Conservation (phyloP, 257 asterid genomes). For the Primulina tabacum region DNA sequence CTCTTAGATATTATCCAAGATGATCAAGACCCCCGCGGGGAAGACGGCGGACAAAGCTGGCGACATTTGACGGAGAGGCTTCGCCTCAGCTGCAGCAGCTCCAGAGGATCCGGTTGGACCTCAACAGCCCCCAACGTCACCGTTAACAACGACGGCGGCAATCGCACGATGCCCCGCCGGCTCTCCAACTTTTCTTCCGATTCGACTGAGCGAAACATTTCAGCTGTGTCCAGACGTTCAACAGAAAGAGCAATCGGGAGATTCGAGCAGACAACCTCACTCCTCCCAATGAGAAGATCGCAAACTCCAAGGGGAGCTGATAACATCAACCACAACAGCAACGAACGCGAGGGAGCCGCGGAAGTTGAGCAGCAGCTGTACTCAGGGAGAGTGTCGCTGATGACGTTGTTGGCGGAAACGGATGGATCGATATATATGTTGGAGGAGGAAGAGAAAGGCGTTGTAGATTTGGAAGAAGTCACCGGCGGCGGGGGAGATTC, state of each 20-base stretch:
- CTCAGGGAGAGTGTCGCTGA: slow-evolving; percentile 63
- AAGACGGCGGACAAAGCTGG: slow-evolving; percentile 47
- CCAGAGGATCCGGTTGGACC: slow-evolving; percentile 50
- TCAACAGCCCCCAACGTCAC: slow-evolving; percentile 73
- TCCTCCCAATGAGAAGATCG: slow-evolving; percentile 26
- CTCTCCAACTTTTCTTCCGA: slow-evolving; percentile 30
- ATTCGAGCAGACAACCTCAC: slow-evolving; percentile 28
- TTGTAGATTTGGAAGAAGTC: slow-evolving; percentile 8
- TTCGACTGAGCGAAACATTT: slow-evolving; percentile 27
- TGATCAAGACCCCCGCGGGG: slow-evolving; percentile 37
- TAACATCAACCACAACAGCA: slow-evolving; percentile 16
- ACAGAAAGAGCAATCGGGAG: slow-evolving; percentile 34
- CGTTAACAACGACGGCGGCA: slow-evolving; percentile 14
- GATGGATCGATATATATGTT: slow-evolving; percentile 44
- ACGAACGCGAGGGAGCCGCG: slow-evolving; percentile 12
- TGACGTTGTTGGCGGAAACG: slow-evolving; percentile 70
- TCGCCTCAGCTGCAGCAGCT: slow-evolving; percentile 40
- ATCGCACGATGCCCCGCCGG: slow-evolving; percentile 34
- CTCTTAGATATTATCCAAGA: slow-evolving; percentile 64
- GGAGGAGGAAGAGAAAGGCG: slow-evolving; percentile 46
- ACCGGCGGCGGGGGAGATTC: slow-evolving; percentile 23
- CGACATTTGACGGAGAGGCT: slow-evolving; percentile 54
- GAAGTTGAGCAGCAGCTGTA: slow-evolving; percentile 19
- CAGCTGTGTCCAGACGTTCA: slow-evolving; percentile 25
- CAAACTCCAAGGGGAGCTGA: slow-evolving; percentile 23